Conservation (phyloP, 108 stramenopile species). For the Cyclostephanos invisitatus region DNA sequence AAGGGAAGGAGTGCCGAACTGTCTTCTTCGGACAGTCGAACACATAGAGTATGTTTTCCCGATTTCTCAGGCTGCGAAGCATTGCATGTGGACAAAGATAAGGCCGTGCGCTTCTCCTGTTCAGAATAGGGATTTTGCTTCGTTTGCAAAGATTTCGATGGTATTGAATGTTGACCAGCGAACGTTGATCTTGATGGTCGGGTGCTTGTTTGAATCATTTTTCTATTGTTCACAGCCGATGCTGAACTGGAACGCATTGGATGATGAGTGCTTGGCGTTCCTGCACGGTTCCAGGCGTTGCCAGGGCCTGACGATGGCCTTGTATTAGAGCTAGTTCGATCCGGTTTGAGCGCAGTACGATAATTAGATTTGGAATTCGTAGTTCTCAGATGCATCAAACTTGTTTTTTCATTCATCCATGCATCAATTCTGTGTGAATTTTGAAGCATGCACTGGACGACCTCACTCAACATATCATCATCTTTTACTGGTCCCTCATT, state of each 20-base stretch:
- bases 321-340: not conserved
- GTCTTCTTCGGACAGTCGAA: slow-evolving; percentile 1
- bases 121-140: not conserved
- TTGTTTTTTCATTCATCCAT: slow-evolving; percentile 73
- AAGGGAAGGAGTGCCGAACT: slow-evolving; percentile 28
- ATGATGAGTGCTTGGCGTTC: not conserved
- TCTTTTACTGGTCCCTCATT: slow-evolving; percentile 59
- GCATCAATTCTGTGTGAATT: slow-evolving; percentile 65
- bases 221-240: not conserved
- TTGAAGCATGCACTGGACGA: slow-evolving; percentile 66
- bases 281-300: not conserved
- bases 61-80: slow-evolving; percentile 5
- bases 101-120: slow-evolving; percentile 5
- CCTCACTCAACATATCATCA: slow-evolving; percentile 76
- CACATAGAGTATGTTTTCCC: slow-evolving; percentile 3
- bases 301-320: slow-evolving; percentile 12
- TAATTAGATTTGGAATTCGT: slow-evolving; percentile 38
- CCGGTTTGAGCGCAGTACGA: slow-evolving; percentile 13
- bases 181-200: slow-evolving; percentile 17
- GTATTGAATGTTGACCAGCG: slow-evolving; percentile 1
- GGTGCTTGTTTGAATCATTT: not conserved
- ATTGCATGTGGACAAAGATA: slow-evolving; percentile 24
- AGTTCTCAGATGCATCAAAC: slow-evolving; percentile 82
- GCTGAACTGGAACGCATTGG: slow-evolving; percentile 8
- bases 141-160: slow-evolving; percentile 9